Base-by-base conservation (phyloP, 192 early-diverging fungal genomes). In the Chytriomyces confervae region DNA sequence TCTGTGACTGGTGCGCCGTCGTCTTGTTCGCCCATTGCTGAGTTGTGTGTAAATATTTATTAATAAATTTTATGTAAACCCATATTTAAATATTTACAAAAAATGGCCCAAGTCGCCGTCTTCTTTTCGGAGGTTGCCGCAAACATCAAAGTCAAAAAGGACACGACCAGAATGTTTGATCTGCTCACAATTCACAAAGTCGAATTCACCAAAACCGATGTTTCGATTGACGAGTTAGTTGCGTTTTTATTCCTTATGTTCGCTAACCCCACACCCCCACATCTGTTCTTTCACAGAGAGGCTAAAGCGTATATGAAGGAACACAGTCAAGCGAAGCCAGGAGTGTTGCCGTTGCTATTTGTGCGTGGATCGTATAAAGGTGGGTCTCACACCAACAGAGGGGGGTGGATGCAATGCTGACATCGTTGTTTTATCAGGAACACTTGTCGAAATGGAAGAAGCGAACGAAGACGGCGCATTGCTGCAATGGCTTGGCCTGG, bases 361-460 rank as follows among this genome's bases (percentile, higher is more conserved):
- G 72, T 75, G 18, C 20, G 63, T 63, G 72, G 61, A 11, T 57
- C 16, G 46, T 75, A 7, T 61, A 62, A 63, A 75, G 72, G 72
- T 75, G 53, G 16, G 53, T 57, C 0, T 20, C 53, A n/a, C 53
- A 20, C 0, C 36, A 36, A 36, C 36, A 36, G 4, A 2, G 4
- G 36, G 4, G 36, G 36, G 36, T 36, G 36, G 36, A 36, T 36
- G 36, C 36, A 1, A 0, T 0, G 2, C 36, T 36, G 36, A 36
- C 2, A 2, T 36, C 2, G 0, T 36, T 36, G 36, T 36, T 36
- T 36, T 1, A 36, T 7, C 51, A 75, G 72, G 72, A 27, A 75
- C 57, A 9, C 7, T 75, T 36, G 72, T n/a, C 46, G 72, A 75
- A n/a, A 75, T 75, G 72, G 72, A 75, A 20, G 72, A 75, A 46